A percentile compares a stretch with the other conserved stretches of the same genome.
These are phyloP conservation scores for Posidonia oceanica DNA, from an alignment of 116 monocot genomes.

Conservation along the genomic window DNA sequence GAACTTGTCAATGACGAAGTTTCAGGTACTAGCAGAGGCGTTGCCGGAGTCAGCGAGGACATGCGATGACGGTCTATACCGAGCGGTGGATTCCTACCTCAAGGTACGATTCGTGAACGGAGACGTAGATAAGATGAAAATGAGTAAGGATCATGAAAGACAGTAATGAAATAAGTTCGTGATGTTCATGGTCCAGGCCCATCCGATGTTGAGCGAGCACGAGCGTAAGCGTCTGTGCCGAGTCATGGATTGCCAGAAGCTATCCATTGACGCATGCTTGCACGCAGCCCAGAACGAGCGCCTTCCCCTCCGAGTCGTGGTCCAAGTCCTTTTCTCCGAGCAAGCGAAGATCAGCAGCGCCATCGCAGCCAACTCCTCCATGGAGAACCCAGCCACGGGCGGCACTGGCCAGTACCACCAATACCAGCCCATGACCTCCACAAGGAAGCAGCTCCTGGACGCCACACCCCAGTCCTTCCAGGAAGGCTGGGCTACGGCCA, in stretches of 20 bases:
- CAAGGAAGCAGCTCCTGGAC: constrained; percentile 62
- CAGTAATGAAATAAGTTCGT: too few species aligned
- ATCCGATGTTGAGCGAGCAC: constrained; percentile 56
- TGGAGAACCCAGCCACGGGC: constrained; percentile 3
- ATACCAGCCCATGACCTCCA: constrained; percentile 37
- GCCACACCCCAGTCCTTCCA: constrained; percentile 87
- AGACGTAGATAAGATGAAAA: background rate
- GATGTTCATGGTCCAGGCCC: constrained; percentile 26
- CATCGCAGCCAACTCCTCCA: constrained; percentile 49
- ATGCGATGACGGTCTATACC: constrained; percentile 85
- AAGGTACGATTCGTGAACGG: constrained; percentile 32
- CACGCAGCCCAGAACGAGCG: constrained; percentile 82
- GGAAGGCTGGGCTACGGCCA: constrained; percentile 86
- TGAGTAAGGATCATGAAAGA: too few species aligned
- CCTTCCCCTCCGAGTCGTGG: constrained; percentile 58
- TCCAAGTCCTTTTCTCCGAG: constrained; percentile 89
- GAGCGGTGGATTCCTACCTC: constrained; percentile 93
- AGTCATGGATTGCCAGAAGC: constrained; percentile 87
- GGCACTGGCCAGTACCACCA: constrained; percentile 3
- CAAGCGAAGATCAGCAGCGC: constrained; percentile 67
- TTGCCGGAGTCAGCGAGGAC: constrained; percentile 84
- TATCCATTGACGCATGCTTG: constrained; percentile 76
- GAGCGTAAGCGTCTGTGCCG: constrained; percentile 72
- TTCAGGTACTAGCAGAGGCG: constrained; percentile 84
- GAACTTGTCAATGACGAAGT: constrained; percentile 85